phyloP scores from a whole-genome alignment of 2,329 filamentous ascomycete species.

The Calonectria ilicicola region DNA sequence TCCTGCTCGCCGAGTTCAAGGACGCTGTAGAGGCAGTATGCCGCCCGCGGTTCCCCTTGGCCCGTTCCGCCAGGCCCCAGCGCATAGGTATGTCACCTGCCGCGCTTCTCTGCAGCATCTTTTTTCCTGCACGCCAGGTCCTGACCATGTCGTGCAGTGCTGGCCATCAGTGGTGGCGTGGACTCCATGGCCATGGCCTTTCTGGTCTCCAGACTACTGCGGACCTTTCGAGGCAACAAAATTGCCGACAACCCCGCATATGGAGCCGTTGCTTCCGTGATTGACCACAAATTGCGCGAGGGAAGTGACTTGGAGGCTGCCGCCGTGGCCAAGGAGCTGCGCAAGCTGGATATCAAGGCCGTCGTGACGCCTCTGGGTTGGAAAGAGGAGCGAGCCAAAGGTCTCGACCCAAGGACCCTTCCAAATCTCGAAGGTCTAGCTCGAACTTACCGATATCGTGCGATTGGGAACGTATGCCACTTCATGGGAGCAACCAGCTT shows the following conservation, averaged over 20 bases:
- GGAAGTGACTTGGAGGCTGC: constrained; percentile 66
- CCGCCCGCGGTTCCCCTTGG: constrained; percentile 61
- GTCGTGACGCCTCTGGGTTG: constrained; percentile 56
- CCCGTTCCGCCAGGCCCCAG: constrained; percentile 48
- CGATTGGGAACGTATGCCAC: constrained; percentile 72
- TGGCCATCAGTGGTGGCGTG: constrained; percentile 92
- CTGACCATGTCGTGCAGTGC: constrained; percentile 55
- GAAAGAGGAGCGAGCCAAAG: constrained; percentile 50
- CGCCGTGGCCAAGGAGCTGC: constrained; percentile 55
- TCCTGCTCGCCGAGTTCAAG: constrained; percentile 52
- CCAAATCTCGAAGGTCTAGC: constrained; percentile 83
- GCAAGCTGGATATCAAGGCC: constrained; percentile 50
- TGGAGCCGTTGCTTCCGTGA: constrained; percentile 59
- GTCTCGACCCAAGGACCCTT: constrained; percentile 50
- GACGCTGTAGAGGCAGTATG: constrained; percentile 64
- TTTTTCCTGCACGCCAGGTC: background rate
- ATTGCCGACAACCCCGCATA: constrained; percentile 60
- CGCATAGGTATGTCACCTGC: constrained; percentile 55
- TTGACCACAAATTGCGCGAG: constrained; percentile 69
- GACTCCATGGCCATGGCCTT: constrained; percentile 97
- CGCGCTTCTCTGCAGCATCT: background rate
- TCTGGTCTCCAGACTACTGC: constrained; percentile 69
- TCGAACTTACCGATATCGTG: constrained; percentile 78
- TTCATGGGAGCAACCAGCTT: constrained; percentile 66
- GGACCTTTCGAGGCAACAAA: constrained; percentile 46